Evolutionary conservation across 805 yeast genomes (phyloP).

Genomic region (Ogataea paraovalis): DNA sequence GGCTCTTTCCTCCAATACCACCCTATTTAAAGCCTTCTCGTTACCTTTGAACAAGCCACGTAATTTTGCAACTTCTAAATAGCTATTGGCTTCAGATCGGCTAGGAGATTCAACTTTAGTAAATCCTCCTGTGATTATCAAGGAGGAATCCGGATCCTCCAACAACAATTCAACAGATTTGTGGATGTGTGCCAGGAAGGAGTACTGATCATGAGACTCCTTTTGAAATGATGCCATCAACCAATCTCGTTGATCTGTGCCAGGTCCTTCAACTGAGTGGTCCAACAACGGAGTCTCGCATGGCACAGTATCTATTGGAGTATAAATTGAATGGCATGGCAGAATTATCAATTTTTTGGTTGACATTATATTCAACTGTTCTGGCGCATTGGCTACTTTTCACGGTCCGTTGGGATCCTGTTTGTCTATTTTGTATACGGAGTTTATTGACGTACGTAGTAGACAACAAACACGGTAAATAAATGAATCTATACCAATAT

Average conservation of each 20-base stretch:
- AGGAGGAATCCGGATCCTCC: conserved; percentile 15
- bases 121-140: conserved; percentile 54
- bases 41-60: conserved; percentile 24
- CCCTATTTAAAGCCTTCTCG: conserved; percentile 16
- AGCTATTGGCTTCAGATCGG: conserved; percentile 56
- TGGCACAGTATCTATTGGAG: background rate
- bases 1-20: conserved; percentile 65
- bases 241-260: conserved; percentile 57
- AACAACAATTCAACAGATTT: conserved; percentile 37
- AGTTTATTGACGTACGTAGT: too few relatives aligned
- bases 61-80: conserved; percentile 40
- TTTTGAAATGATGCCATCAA: conserved; percentile 59
- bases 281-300: background rate
- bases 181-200: conserved; percentile 59
- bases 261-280: conserved; percentile 33
- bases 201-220: conserved; percentile 64
- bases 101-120: conserved; percentile 54
- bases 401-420: too few relatives aligned
- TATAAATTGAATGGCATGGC: conserved; percentile 39
- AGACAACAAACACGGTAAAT: too few relatives aligned
- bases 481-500: background rate
- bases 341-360: conserved; percentile 37
- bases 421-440: background rate
- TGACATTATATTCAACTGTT: conserved; percentile 1
- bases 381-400: too few relatives aligned